Evolutionary conservation across 2,329 filamentous ascomycete genomes (phyloP).

Genomic region (Scedosporium dehoogii): DNA sequence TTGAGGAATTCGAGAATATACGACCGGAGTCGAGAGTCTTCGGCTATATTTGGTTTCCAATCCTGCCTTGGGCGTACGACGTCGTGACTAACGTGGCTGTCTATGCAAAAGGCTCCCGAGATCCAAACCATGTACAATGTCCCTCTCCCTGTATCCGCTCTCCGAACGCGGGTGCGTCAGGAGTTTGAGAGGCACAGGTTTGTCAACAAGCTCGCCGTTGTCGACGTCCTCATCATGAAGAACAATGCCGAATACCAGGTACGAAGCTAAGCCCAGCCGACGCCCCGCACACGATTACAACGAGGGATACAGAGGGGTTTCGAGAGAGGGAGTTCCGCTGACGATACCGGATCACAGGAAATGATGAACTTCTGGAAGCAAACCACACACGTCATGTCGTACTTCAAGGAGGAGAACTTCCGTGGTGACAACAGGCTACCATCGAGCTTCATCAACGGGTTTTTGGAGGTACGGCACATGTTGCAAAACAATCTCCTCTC

Average conservation of each 20-base stretch:
- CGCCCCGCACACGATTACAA: neutral
- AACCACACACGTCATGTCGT: constrained; percentile 88
- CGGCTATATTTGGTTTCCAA: neutral
- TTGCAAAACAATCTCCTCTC: neutral
- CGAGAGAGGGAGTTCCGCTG: neutral
- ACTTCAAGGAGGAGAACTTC: constrained; percentile 78
- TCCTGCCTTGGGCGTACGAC: neutral
- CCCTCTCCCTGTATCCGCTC: constrained; percentile 73
- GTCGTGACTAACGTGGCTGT: neutral
- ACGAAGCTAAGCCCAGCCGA: constrained; percentile 13
- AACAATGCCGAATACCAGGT: constrained; percentile 94
- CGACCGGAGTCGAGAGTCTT: neutral
- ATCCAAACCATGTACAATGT: constrained; percentile 97
- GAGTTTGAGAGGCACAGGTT: constrained; percentile 95
- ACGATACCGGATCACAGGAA: constrained; percentile 49
- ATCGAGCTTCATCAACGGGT: constrained; percentile 84
- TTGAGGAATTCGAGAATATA: constrained; percentile 17
- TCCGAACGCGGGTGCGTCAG: constrained; percentile 89
- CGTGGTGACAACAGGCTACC: constrained; percentile 71
- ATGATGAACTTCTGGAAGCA: constrained; percentile 99
- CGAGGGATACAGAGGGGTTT: neutral
- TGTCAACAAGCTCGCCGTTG: constrained; percentile 76
- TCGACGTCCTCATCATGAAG: constrained; percentile 85
- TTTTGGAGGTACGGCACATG: constrained; percentile 67
- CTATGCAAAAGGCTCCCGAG: constrained; percentile 72